Conservation (phyloP, 1,284 basidiomycete genomes). For the Cutaneotrichosporon cyanovorans region DNA sequence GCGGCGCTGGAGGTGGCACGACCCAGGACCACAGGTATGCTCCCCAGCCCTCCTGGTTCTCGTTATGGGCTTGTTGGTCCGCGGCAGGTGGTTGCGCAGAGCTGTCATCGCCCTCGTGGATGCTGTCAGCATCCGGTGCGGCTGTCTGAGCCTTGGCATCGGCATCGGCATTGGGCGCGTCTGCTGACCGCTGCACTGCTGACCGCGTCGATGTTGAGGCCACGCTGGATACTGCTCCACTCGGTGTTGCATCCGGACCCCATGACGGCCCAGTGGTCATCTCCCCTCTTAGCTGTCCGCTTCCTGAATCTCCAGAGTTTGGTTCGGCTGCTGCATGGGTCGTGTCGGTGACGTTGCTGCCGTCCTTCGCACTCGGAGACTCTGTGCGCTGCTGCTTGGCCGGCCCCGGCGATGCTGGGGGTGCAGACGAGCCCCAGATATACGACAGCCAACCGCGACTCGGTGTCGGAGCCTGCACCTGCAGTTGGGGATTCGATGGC, state of each 20-base stretch:
- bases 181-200: not conserved
- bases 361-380: not conserved
- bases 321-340: not conserved
- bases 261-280: no score
- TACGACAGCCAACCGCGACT: conserved; percentile 5
- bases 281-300: not conserved
- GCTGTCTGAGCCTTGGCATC: not conserved
- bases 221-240: no score
- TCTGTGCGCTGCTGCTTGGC: no score
- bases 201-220: no score
- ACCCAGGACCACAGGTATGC: not conserved
- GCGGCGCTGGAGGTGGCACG: not conserved
- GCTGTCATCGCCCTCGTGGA: not conserved
- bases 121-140: no score
- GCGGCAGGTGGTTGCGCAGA: no score
- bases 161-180: not conserved
- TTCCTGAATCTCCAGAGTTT: no score
- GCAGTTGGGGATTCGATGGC: not conserved
- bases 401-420: not conserved
- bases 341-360: not conserved
- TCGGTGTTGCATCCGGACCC: no score
- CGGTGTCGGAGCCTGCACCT: not conserved
- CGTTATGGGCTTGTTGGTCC: not conserved
- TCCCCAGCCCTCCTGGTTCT: not conserved
- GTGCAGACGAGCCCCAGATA: conserved; percentile 4